Conservation (phyloP, 352 stramenopile genomes). For the Pythium periplocum region DNA sequence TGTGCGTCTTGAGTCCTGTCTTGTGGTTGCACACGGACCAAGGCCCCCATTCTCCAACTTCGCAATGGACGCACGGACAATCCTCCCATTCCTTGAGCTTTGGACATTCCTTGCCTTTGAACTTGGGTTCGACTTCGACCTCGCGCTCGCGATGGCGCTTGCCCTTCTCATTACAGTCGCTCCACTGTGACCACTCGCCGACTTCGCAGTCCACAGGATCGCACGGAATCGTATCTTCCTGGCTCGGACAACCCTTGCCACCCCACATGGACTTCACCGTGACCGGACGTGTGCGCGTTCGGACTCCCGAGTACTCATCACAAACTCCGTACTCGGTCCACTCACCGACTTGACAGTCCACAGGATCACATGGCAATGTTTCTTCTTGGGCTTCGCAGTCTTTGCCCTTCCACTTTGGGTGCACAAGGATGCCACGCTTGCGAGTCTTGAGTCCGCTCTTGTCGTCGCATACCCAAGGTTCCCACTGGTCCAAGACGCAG, state of each 20-base stretch:
- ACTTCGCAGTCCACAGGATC: slow-evolving; percentile 39
- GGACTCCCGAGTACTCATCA: slow-evolving; percentile 36
- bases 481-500: slow-evolving; percentile 46
- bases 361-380: slow-evolving; percentile 24
- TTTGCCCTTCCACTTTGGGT: slow-evolving; percentile 19
- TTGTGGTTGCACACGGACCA: slow-evolving; percentile 12
- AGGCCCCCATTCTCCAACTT: slow-evolving; percentile 1
- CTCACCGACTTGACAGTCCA: slow-evolving; percentile 30
- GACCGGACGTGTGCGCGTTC: slow-evolving; percentile 24
- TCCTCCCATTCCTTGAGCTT: slow-evolving; percentile 2
- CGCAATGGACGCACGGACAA: slow-evolving; percentile 10
- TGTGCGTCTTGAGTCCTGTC: slow-evolving; percentile 7
- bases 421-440: slow-evolving; percentile 26
- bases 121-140: slow-evolving; percentile 5
- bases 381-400: slow-evolving; percentile 24
- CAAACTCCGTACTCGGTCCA: slow-evolving; percentile 53
- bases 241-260: slow-evolving; percentile 23
- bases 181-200: slow-evolving; percentile 37
- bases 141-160: slow-evolving; percentile 22
- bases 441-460: slow-evolving; percentile 34
- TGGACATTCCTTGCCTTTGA: slow-evolving; percentile 2
- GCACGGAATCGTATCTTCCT: slow-evolving; percentile 17
- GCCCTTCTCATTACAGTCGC: slow-evolving; percentile 32
- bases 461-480: slow-evolving; percentile 40
- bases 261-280: slow-evolving; percentile 25